Conservation (phyloP, 257 asterid genomes). For the Voacanga thouarsii region DNA sequence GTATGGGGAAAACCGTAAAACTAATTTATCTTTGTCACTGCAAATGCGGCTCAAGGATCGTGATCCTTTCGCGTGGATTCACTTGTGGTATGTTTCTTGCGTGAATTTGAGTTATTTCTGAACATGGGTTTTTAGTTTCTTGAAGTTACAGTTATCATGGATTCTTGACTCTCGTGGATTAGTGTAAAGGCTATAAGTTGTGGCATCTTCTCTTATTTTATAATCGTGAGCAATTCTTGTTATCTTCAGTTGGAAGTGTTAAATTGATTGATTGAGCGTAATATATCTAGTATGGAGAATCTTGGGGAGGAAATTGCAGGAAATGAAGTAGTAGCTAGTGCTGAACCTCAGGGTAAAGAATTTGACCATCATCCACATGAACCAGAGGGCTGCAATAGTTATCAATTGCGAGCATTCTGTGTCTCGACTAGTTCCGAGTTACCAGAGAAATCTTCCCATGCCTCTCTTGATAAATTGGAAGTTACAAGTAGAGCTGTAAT, state of each 20-base stretch:
- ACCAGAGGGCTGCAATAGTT: slow-evolving; percentile 8
- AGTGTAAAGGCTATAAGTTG: background rate
- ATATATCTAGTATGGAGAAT: slow-evolving; percentile 25
- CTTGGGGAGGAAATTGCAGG: slow-evolving; percentile 16
- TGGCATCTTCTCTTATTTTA: background rate
- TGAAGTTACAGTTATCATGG: background rate
- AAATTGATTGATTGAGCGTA: slow-evolving; percentile 9
- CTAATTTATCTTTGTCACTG: background rate
- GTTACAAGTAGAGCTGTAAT: slow-evolving; percentile 11
- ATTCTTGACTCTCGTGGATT: background rate
- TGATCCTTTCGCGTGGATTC: background rate
- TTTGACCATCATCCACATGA: slow-evolving; percentile 11
- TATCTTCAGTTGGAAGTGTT: background rate
- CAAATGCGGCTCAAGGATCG: background rate
- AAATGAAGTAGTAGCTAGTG: slow-evolving; percentile 17
- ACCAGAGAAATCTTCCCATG: slow-evolving; percentile 18
- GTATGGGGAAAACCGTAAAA: background rate
- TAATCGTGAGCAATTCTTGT: background rate
- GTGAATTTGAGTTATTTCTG: background rate
- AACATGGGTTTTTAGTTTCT: background rate
- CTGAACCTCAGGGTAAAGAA: slow-evolving; percentile 14
- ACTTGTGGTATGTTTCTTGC: background rate
- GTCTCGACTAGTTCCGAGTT: slow-evolving; percentile 19
- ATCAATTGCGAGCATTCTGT: background rate
- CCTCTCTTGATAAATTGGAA: slow-evolving; percentile 15